Evolutionary conservation across 2,329 filamentous ascomycete species (phyloP).

Genomic region (Fusarium humuli): DNA sequence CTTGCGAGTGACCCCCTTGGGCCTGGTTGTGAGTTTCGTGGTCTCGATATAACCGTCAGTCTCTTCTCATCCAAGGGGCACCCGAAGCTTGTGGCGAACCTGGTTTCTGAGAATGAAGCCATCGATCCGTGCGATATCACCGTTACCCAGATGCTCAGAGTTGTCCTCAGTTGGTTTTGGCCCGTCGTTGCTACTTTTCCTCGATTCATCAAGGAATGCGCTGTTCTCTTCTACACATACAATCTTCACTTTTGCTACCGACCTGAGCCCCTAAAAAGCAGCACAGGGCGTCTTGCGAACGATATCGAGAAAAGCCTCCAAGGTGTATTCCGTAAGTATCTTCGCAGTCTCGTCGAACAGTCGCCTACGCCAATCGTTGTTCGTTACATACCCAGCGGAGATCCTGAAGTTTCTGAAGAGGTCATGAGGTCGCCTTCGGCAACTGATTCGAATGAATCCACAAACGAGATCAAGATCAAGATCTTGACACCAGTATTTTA

Average conservation of each 20-base stretch:
- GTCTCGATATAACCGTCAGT: conserved; percentile 70
- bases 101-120: conserved; percentile 65
- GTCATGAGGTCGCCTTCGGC: conserved; percentile 53
- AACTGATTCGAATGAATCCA: conserved; percentile 15
- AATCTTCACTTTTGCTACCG: conserved; percentile 73
- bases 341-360: conserved; percentile 62
- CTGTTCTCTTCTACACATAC: conserved; percentile 65
- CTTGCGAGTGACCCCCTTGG: conserved; percentile 60
- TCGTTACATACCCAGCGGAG: conserved; percentile 65
- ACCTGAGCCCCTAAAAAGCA: conserved; percentile 70
- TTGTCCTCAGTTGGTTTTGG: conserved; percentile 73
- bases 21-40: conserved; percentile 50
- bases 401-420: conserved; percentile 53
- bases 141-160: conserved; percentile 55
- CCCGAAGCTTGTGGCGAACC: conserved; percentile 69
- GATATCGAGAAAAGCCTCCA: conserved; percentile 62
- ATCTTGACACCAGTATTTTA: conserved; percentile 76
- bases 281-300: conserved; percentile 65
- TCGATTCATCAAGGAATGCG: conserved; percentile 72
- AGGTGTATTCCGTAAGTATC: conserved; percentile 59
- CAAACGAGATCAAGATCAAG: conserved; percentile 63
- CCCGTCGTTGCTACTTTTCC: conserved; percentile 74
- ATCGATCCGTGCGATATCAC: conserved; percentile 63
- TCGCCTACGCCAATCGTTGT: conserved; percentile 60
- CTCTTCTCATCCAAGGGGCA: conserved; percentile 69